Conservation (phyloP, 192 early-diverging fungal genomes). For the Backusella circina region DNA sequence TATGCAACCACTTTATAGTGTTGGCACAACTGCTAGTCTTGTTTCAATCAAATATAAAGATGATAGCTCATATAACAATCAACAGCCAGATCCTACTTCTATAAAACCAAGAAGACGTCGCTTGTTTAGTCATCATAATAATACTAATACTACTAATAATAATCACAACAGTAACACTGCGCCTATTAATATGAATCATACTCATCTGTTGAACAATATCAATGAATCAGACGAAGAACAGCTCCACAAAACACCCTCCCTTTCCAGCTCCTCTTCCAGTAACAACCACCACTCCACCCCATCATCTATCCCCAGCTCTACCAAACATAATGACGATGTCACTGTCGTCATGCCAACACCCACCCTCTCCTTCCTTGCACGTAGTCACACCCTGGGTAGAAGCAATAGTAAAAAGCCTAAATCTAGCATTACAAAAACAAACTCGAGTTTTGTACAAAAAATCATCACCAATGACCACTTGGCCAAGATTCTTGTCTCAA, state of each 20-base stretch:
- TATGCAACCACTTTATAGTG: constrained; percentile 38
- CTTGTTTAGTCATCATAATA: constrained; percentile 7
- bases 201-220: background rate
- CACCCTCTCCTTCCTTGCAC: constrained; percentile 20
- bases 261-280: background rate
- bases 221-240: constrained; percentile 9
- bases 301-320: background rate
- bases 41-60: constrained; percentile 59
- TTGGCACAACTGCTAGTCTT: constrained; percentile 43
- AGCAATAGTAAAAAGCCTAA: constrained; percentile 39
- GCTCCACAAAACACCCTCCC: background rate
- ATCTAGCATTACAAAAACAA: constrained; percentile 67
- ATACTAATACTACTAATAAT: background rate
- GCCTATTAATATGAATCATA: background rate
- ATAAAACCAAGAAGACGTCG: constrained; percentile 7
- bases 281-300: background rate
- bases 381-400: constrained; percentile 3
- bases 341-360: background rate
- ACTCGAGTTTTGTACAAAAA: constrained; percentile 64
- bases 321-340: background rate
- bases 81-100: constrained; percentile 13
- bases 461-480: constrained; percentile 69
- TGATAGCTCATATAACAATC: constrained; percentile 17
- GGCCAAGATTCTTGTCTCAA: constrained; percentile 53
- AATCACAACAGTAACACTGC: background rate